Percentiles rank a stretch among this genome's conserved stretches.
Evolutionary conservation across 2,329 filamentous ascomycete species (phyloP).

Genomic region (Phyllosticta citriasiana): DNA sequence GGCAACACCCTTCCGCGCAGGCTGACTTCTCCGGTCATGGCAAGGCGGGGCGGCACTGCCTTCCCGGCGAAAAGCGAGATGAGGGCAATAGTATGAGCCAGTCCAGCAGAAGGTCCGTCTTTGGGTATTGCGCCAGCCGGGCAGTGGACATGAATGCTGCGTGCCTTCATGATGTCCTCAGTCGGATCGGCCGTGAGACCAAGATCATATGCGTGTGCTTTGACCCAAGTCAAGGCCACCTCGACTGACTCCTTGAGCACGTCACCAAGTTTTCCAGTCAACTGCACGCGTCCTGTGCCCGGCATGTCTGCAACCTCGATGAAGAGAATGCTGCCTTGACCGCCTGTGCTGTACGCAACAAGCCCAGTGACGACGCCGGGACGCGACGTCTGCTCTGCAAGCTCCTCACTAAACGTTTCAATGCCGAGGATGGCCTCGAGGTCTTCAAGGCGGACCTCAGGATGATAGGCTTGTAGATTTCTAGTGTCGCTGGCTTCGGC

Average conservation of each 20-base stretch:
- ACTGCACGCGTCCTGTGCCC: conserved; percentile 79
- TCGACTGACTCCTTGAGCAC: conserved; percentile 96
- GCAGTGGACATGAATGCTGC: conserved; percentile 92
- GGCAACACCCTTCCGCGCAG: conserved; percentile 84
- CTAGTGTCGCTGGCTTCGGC: conserved; percentile 77
- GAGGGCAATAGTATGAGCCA: conserved; percentile 87
- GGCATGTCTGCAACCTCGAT: conserved; percentile 98
- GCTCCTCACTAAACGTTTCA: conserved; percentile 90
- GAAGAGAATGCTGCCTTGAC: conserved; percentile 92
- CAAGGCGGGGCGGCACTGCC: conserved; percentile 78
- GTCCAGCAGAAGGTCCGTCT: conserved; percentile 73
- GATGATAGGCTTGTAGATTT: conserved; percentile 55
- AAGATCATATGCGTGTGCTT: conserved; percentile 85
- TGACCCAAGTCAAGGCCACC: conserved; percentile 93
- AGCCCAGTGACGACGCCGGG: conserved; percentile 93
- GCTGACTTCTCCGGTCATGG: conserved; percentile 80
- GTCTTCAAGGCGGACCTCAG: conserved; percentile 64
- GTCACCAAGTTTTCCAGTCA: conserved; percentile 92
- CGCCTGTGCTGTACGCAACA: conserved; percentile 71
- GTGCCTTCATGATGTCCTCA: conserved; percentile 91
- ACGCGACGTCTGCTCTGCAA: conserved; percentile 70
- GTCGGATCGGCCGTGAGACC: conserved; percentile 70
- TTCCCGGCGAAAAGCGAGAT: conserved; percentile 83
- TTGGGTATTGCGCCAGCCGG: conserved; percentile 92
- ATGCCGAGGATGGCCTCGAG: conserved; percentile 86